These are phyloP conservation scores for Oryza punctata DNA, from an alignment of 176 grass and related monocot genomes.

Conservation along the genomic window DNA sequence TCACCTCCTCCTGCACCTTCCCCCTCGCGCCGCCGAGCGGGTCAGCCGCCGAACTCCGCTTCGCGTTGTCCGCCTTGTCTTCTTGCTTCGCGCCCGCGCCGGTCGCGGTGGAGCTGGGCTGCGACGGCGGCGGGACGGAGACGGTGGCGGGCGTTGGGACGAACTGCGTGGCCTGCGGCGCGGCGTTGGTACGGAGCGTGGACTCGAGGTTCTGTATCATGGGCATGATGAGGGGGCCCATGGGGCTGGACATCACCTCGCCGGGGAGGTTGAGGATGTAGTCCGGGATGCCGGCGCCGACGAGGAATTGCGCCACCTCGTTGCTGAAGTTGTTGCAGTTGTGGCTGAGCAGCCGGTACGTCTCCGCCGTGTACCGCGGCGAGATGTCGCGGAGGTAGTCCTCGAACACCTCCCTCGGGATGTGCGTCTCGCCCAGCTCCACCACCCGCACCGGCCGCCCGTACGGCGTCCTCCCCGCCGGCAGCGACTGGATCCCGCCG, in stretches of 20 bases:
- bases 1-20: slow-evolving; percentile 82
- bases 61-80: not conserved
- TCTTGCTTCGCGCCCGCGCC: not conserved
- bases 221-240: slow-evolving; percentile 73
- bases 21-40: slow-evolving; percentile 52
- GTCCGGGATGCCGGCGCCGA: slow-evolving; percentile 60
- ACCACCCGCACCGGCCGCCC: slow-evolving; percentile 61
- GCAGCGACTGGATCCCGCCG: slow-evolving; percentile 74
- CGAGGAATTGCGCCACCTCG: slow-evolving; percentile 79
- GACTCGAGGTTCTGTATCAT: slow-evolving; percentile 79
- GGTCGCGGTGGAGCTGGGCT: no score
- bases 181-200: slow-evolving; percentile 43
- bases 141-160: slow-evolving; percentile 8
- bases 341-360: slow-evolving; percentile 75
- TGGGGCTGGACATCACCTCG: slow-evolving; percentile 90
- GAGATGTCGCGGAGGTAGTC: slow-evolving; percentile 79
- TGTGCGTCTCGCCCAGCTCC: slow-evolving; percentile 69
- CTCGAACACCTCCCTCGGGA: slow-evolving; percentile 77
- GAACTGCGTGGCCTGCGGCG: slow-evolving; percentile 49
- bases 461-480: slow-evolving; percentile 61
- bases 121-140: not conserved
- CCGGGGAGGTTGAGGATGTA: slow-evolving; percentile 76
- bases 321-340: slow-evolving; percentile 99
- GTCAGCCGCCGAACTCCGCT: not conserved
- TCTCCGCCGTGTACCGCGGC: slow-evolving; percentile 69